Percentiles rank a stretch among this genome's conserved stretches.
Conservation (phyloP, 257 asterid genomes). For the Catharanthus roseus region DNA sequence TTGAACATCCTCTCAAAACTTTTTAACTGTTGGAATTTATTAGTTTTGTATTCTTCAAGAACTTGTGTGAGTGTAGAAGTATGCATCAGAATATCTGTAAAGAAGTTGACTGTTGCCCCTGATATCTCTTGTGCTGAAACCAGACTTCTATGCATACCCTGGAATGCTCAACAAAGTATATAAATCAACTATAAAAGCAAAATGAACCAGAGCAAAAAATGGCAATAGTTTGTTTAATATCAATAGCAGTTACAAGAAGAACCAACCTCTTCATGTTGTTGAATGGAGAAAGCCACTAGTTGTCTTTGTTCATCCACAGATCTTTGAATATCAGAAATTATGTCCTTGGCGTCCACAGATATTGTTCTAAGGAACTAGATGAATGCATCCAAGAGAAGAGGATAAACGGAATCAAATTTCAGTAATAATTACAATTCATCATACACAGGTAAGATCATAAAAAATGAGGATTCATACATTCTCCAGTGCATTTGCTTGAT, state of each 20-base stretch:
- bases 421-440: conserved; percentile 5
- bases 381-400: conserved; percentile 8
- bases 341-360: conserved; percentile 54
- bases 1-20: conserved; percentile 57
- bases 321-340: conserved; percentile 47
- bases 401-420: not conserved
- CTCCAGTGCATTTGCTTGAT: conserved; percentile 47
- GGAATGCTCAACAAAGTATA: conserved; percentile 8
- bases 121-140: conserved; percentile 61
- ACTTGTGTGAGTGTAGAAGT: conserved; percentile 53
- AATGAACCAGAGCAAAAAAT: conserved; percentile 1
- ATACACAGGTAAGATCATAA: not conserved
- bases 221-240: conserved; percentile 5
- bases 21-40: conserved; percentile 42
- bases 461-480: conserved; percentile 38
- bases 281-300: conserved; percentile 50
- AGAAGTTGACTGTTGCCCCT: conserved; percentile 52
- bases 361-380: conserved; percentile 50
- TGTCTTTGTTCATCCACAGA: conserved; percentile 51
- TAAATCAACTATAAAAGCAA: conserved; percentile 2
- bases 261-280: conserved; percentile 63
- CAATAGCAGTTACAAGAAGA: not conserved
- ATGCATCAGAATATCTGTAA: conserved; percentile 46
- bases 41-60: conserved; percentile 47
- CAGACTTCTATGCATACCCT: conserved; percentile 57